Evolutionary conservation across 2,329 filamentous ascomycete species (phyloP), one percentile per base, ranked within the genome.

Genomic region (Clonostachys sp.): DNA sequence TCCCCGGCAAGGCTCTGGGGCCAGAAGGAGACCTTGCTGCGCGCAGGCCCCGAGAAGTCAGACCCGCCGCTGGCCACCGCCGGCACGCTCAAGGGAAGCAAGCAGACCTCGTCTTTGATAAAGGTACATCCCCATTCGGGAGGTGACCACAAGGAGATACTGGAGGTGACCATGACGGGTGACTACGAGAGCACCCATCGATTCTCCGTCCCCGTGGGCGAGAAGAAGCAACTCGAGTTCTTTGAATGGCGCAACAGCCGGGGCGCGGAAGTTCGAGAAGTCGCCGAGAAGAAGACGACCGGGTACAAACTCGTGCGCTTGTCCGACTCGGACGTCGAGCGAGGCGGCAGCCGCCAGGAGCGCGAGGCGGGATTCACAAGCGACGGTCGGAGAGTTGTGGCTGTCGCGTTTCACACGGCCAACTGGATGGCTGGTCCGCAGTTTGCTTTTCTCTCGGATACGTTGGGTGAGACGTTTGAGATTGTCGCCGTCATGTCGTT

Each of bases 341-440:
- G 34, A 14, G 44, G 43, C 3, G 35, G 34, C 14, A 8, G 8
- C 34, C 18, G 44, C 16, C 16, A 18, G 34, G 41, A 36, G 4
- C 48, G 45, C 2, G 38, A 42, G 2, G n/a, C 34, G 14, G 53
- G 49, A 2, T 48, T 48, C 43, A 42, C 52, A 17, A 50, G 48
- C 34, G 53, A 55, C 38, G 53, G 53, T 12, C 30, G 45, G 1
- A 50, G 54, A 45, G 45, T 55, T 16, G 53, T 55, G 9, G 53
- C 53, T 16, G 46, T 52, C 13, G 20, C 49, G 42, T 48, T 46
- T 5, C 45, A 49, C 24, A 53, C 46, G 47, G 24, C 16, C 5
- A 50, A 20, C 36, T 47, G 41, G 6, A 51, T 41, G 45, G 50
- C 51, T 41, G 41, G 46, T 3, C 43, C 42, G 17, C 34, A 42